These are phyloP conservation scores for Penicillium sp. DNA, from an alignment of 2,329 filamentous ascomycete species.

Conservation along the genomic window DNA sequence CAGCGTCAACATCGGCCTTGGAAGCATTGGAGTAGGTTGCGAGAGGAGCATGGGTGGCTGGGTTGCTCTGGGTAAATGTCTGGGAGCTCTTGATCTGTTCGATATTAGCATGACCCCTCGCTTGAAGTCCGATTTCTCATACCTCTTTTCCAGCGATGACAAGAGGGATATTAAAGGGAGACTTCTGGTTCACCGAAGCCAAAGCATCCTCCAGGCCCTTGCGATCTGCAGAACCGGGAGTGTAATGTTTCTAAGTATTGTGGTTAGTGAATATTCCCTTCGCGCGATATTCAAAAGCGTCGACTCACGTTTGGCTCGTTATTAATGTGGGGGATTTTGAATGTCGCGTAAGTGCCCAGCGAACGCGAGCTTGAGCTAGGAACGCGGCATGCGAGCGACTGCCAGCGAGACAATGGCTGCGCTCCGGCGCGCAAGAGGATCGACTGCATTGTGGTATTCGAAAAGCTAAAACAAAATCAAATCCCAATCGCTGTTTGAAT, in stretches of 20 bases:
- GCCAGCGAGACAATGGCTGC: slow-evolving; percentile 22
- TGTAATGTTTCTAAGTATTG: slow-evolving; percentile 73
- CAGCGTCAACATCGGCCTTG: slow-evolving; percentile 69
- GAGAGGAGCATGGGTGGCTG: slow-evolving; percentile 74
- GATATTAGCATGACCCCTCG: background rate
- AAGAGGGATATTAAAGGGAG: slow-evolving; percentile 75
- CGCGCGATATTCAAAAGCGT: background rate
- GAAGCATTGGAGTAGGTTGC: slow-evolving; percentile 85
- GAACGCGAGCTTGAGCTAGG: slow-evolving; percentile 24
- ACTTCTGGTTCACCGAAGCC: slow-evolving; percentile 64
- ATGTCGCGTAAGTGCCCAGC: slow-evolving; percentile 68
- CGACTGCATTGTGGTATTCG: slow-evolving; percentile 28
- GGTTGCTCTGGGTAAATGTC: slow-evolving; percentile 68
- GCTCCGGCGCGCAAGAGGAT: slow-evolving; percentile 28
- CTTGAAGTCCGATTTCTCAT: slow-evolving; percentile 11
- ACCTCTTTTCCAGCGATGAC: slow-evolving; percentile 82
- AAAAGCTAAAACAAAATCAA: slow-evolving; percentile 1
- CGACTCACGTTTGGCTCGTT: slow-evolving; percentile 91
- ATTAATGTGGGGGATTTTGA: slow-evolving; percentile 80
- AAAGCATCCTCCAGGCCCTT: slow-evolving; percentile 73
- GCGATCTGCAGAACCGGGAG: slow-evolving; percentile 77
- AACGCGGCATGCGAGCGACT: slow-evolving; percentile 20
- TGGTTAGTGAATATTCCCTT: background rate
- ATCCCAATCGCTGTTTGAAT: background rate
- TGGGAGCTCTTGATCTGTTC: slow-evolving; percentile 34